A percentile compares a stretch with the other conserved stretches of the same genome.
phyloP scores from a whole-genome alignment of 805 yeast genomes.

The Naumovozyma baii region DNA sequence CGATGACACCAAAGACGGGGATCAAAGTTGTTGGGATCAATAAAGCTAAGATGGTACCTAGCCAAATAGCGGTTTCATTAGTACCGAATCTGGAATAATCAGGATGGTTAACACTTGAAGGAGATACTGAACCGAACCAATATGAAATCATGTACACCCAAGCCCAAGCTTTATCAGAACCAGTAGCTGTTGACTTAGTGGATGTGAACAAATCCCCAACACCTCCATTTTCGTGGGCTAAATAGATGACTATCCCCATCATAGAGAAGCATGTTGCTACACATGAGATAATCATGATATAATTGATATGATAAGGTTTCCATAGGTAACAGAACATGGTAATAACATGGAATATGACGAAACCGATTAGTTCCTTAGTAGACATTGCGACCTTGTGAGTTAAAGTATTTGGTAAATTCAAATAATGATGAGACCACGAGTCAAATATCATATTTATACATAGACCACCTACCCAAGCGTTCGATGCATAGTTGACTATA shows the following conservation, averaged over 20 bases:
- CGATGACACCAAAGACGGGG: slow-evolving; percentile 35
- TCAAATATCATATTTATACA: slow-evolving; percentile 32
- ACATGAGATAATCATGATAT: slow-evolving; percentile 30
- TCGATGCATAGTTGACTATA: slow-evolving; percentile 39
- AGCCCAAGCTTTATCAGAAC: slow-evolving; percentile 32
- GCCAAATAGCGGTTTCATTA: slow-evolving; percentile 20
- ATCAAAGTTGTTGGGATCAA: slow-evolving; percentile 33
- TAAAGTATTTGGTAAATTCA: slow-evolving; percentile 27
- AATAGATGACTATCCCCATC: slow-evolving; percentile 32
- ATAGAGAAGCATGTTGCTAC: slow-evolving; percentile 32
- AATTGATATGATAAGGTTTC: slow-evolving; percentile 37
- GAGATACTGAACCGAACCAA: slow-evolving; percentile 35
- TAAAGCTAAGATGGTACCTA: slow-evolving; percentile 28
- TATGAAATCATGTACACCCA: slow-evolving; percentile 35
- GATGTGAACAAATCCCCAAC: slow-evolving; percentile 28
- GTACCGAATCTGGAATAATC: slow-evolving; percentile 35
- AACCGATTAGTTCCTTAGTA: slow-evolving; percentile 31
- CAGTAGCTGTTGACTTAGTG: slow-evolving; percentile 22
- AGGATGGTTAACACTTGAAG: slow-evolving; percentile 33
- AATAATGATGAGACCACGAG: slow-evolving; percentile 33
- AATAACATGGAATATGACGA: slow-evolving; percentile 35
- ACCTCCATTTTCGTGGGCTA: slow-evolving; percentile 29
- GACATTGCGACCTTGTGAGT: slow-evolving; percentile 28
- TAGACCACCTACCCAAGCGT: slow-evolving; percentile 37
- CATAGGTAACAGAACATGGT: slow-evolving; percentile 32